A percentile compares a stretch with the other conserved stretches of the same genome.
These are phyloP conservation scores for Agaricales sp. DNA, from an alignment of 1,284 basidiomycete species.

Conservation along the genomic window DNA sequence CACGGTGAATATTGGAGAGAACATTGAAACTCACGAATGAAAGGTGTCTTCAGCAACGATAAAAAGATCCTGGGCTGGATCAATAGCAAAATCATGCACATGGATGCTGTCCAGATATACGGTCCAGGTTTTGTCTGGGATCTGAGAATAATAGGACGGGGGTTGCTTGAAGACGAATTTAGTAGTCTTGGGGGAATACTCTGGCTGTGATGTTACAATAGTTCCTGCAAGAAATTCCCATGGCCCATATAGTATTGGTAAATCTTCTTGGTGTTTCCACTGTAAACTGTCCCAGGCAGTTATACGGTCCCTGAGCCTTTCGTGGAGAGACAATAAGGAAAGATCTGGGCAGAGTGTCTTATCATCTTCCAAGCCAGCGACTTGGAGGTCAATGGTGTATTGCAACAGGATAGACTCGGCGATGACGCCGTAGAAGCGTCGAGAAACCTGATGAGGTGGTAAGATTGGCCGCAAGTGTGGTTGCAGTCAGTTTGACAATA, in stretches of 20 bases:
- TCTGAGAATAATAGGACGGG: conserved; percentile 11
- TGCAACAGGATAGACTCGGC: conserved; percentile 9
- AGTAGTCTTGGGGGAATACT: not conserved
- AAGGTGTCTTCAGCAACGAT: conserved; percentile 5
- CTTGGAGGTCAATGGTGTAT: conserved; percentile 11
- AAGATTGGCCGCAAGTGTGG: not conserved
- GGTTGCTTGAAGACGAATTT: conserved; percentile 11
- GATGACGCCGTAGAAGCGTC: conserved; percentile 7
- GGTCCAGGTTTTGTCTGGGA: conserved; percentile 12
- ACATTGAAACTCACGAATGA: not conserved
- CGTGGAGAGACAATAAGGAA: conserved; percentile 6
- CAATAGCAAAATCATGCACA: conserved; percentile 15
- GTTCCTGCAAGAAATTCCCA: not conserved
- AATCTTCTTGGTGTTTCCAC: not conserved
- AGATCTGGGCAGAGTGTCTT: conserved; percentile 3
- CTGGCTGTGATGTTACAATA: not conserved
- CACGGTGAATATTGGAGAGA: not conserved
- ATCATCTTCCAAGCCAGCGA: conserved; percentile 11
- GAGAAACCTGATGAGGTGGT: conserved; percentile 6
- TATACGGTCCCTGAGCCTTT: conserved; percentile 10
- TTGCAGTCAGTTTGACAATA: not conserved
- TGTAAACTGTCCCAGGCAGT: conserved; percentile 10
- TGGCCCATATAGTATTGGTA: not conserved
- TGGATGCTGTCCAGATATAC: conserved; percentile 6
- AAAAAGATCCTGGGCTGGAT: conserved; percentile 16